Evolutionary conservation across 2,329 filamentous ascomycete species (phyloP), one percentile per base, ranked within the genome.

Genomic region (Aspergillus sergii): DNA sequence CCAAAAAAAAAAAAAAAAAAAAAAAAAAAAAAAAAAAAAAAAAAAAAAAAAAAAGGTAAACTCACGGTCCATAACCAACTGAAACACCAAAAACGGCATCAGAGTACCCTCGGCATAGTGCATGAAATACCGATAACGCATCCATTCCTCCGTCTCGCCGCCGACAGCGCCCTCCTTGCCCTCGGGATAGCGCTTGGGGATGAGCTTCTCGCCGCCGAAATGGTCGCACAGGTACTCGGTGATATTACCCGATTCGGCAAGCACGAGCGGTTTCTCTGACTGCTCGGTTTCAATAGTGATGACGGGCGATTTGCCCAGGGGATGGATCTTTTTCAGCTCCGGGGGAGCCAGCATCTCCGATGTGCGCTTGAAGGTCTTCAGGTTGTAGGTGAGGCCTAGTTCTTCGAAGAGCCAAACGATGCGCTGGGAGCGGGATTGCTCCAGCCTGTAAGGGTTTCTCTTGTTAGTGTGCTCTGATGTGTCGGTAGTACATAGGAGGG

Each of bases 351-450:
- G 82, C 69, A 82, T 85, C 60, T 89, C 85, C 62, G 78, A 71
- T 45, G 76, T 75, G 43, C 94, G 89, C 76, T 92, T 92, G 84
- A 91, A 95, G 59, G 90, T 84, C 72, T 94, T 88, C 62, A 97
- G 80, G 65, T 94, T 87, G 79, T 96, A 97, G 32, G 89, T 85
- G 39, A 96, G 78, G 50, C 90, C 85, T 65, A 95, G 88, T 77
- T 94, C 92, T 75, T 95, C 91, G 50, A 96, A 86, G 8, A 96
- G 88, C 91, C 92, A 96, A 51, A 95, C 81, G 63, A 94, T 90
- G 66, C 92, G 88, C 77, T 96, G 92, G 14, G 91, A 88, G 69
- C 93, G 91, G 61, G 93, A 96, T 70, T 90, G 83, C 70, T 94
- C 87, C 64, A 96, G 89, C 93, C 93, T 96, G 59, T 12, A 3